phyloP scores from a whole-genome alignment of 1,139 yeast genomes.

The Lodderomyces orthopsilosis region DNA sequence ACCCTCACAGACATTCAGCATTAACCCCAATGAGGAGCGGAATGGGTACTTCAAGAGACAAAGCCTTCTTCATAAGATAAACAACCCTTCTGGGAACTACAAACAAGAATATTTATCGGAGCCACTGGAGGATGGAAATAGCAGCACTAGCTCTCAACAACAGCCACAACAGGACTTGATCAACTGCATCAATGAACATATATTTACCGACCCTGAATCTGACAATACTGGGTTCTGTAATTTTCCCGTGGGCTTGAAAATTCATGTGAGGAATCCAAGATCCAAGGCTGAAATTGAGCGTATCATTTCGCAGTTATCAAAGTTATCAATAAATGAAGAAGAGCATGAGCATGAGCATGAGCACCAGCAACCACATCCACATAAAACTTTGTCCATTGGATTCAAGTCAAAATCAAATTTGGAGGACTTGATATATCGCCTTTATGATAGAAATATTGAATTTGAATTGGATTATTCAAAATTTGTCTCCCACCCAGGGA shows the following conservation, averaged over 20 bases:
- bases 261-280: slow-evolving; percentile 1
- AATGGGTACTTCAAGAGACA: not conserved
- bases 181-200: slow-evolving; percentile 10
- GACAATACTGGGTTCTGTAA: slow-evolving; percentile 9
- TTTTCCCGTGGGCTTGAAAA: slow-evolving; percentile 14
- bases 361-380: not conserved
- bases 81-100: not conserved
- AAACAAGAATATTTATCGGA: not conserved
- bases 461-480: slow-evolving; percentile 29
- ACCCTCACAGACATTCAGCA: not conserved
- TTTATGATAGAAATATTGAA: slow-evolving; percentile 8
- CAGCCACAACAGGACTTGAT: slow-evolving; percentile 9
- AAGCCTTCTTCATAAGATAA: not conserved
- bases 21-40: not conserved
- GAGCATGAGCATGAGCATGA: not conserved
- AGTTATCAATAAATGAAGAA: slow-evolving; percentile 5
- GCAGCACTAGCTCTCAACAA: not conserved
- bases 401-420: slow-evolving; percentile 10
- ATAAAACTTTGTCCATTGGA: slow-evolving; percentile 9
- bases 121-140: not conserved
- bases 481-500: slow-evolving; percentile 64
- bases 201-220: slow-evolving; percentile 9
- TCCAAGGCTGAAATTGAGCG: not conserved
- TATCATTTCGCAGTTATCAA: slow-evolving; percentile 3
- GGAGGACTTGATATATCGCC: slow-evolving; percentile 13